phyloP scores from a whole-genome alignment of 2,329 filamentous ascomycete species.

The Tothia fuscella region DNA sequence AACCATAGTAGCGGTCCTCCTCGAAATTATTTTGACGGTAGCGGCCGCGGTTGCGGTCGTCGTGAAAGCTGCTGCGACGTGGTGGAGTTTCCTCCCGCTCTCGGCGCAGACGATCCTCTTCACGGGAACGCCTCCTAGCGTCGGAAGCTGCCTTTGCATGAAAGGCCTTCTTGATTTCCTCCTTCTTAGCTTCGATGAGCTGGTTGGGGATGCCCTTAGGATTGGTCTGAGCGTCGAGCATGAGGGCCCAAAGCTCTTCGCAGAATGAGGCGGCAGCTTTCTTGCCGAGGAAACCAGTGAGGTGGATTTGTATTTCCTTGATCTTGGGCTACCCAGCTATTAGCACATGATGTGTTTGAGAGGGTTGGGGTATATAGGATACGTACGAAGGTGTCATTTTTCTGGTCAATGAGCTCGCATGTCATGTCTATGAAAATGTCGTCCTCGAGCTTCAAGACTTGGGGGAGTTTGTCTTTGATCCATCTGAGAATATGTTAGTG shows the following conservation, averaged over 20 bases:
- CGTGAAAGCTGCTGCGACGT: too few relatives aligned
- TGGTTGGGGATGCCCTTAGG: conserved; percentile 89
- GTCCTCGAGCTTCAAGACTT: conserved; percentile 84
- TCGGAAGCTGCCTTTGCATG: too few relatives aligned
- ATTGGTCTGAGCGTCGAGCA: conserved; percentile 78
- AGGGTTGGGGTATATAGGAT: neutral
- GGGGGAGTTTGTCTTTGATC: conserved; percentile 80
- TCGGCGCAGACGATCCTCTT: too few relatives aligned
- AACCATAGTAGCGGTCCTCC: too few relatives aligned
- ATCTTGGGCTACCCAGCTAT: conserved; percentile 83
- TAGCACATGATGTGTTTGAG: neutral
- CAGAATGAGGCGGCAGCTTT: conserved; percentile 84
- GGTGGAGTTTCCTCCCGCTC: too few relatives aligned
- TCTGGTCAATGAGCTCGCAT: conserved; percentile 57
- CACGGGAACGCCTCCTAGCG: too few relatives aligned
- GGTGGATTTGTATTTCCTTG: conserved; percentile 85
- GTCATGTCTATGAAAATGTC: conserved; percentile 88
- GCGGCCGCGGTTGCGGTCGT: too few relatives aligned
- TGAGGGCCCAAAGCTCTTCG: conserved; percentile 85
- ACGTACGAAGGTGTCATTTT: conserved; percentile 56
- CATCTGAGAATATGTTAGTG: conserved; percentile 48
- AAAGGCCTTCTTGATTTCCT: too few relatives aligned
- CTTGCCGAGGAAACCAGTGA: conserved; percentile 91
- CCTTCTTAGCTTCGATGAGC: conserved; percentile 88
- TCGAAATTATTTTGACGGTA: too few relatives aligned